phyloP scores from a whole-genome alignment of 1,139 yeast genomes.

The Debaryomyces psychrophilus region DNA sequence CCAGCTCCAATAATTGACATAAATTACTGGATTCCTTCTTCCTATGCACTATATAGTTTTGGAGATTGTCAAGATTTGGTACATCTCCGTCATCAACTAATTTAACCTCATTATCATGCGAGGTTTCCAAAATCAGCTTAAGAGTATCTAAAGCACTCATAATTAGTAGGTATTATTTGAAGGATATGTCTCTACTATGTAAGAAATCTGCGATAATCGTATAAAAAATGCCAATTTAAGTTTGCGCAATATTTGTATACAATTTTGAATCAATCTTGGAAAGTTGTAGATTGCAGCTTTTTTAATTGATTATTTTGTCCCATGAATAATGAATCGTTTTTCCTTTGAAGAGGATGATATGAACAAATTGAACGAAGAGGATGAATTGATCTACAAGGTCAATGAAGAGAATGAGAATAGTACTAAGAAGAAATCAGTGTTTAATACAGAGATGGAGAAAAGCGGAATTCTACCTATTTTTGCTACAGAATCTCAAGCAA shows the following conservation, averaged over 20 bases:
- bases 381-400: neutral
- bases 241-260: slow-evolving; percentile 1
- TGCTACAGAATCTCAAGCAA: slow-evolving; percentile 41
- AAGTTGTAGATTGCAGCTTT: neutral
- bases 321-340: neutral
- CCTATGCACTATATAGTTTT: slow-evolving; percentile 7
- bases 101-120: neutral
- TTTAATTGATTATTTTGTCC: neutral
- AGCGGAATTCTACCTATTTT: neutral
- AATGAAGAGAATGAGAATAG: neutral
- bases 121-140: slow-evolving; percentile 15
- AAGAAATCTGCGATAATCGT: neutral
- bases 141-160: slow-evolving; percentile 22
- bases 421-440: neutral
- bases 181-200: neutral
- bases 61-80: slow-evolving; percentile 11
- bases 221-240: neutral
- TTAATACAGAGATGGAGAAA: neutral
- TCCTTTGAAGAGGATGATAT: neutral
- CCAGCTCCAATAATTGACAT: slow-evolving; percentile 19
- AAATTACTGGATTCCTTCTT: slow-evolving; percentile 1
- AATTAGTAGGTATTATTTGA: neutral
- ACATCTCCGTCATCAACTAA: neutral
- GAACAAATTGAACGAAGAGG: neutral
- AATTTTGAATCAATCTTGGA: neutral